These are phyloP conservation scores for Russula abietina DNA, from an alignment of 768 basidiomycete genomes.

Conservation along the genomic window DNA sequence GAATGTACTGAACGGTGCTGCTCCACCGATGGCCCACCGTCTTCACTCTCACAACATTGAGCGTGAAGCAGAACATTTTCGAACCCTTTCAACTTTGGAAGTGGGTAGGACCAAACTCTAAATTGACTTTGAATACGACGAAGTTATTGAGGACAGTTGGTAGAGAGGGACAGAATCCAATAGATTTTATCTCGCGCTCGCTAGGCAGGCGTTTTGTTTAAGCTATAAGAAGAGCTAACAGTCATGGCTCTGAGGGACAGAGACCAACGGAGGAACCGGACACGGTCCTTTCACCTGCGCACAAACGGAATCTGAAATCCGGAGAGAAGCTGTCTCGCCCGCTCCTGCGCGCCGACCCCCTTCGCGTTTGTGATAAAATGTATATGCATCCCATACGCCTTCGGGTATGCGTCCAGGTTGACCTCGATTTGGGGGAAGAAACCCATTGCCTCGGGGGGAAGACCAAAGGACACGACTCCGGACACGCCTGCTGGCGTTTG, in stretches of 20 bases:
- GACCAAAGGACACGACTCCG: slow-evolving; percentile 86
- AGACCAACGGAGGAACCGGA: background rate
- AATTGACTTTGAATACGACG: background rate
- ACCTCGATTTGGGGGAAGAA: slow-evolving; percentile 96
- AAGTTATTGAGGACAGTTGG: background rate
- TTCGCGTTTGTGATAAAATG: slow-evolving; percentile 86
- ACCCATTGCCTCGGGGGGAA: slow-evolving; percentile 76
- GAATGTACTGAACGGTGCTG: background rate
- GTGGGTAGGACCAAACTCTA: background rate
- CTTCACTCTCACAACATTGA: background rate
- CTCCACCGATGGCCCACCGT: background rate
- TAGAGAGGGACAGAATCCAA: background rate
- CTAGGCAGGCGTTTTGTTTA: background rate
- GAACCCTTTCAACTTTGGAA: background rate
- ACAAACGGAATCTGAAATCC: slow-evolving; percentile 90
- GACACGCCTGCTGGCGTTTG: slow-evolving; percentile 72
- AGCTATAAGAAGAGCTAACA: background rate
- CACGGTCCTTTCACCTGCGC: slow-evolving; percentile 29
- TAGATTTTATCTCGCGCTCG: background rate
- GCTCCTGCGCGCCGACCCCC: slow-evolving; percentile 86
- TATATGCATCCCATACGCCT: slow-evolving; percentile 84
- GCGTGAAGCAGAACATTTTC: background rate
- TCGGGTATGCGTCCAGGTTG: slow-evolving; percentile 85
- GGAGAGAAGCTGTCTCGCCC: slow-evolving; percentile 78
- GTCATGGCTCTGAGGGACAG: background rate